Conservation (phyloP, 2,329 filamentous ascomycete genomes). For the Hypomyces perniciosus region DNA sequence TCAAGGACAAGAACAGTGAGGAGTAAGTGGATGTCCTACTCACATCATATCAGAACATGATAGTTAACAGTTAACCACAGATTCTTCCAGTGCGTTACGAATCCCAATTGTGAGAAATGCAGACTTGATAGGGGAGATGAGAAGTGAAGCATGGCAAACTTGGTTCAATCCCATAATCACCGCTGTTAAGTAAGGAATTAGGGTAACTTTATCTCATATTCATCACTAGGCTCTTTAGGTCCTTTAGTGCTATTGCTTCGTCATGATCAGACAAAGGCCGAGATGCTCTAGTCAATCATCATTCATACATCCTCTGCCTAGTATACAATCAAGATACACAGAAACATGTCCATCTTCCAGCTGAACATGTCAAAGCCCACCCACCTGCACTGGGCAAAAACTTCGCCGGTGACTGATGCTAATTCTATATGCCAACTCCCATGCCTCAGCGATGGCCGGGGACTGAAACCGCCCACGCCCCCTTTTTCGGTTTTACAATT, state of each 20-base stretch:
- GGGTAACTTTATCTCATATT: not conserved
- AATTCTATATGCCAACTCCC: slow-evolving; percentile 11
- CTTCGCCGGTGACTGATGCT: slow-evolving; percentile 7
- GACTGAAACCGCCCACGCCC: slow-evolving; percentile 1
- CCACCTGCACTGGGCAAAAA: slow-evolving; percentile 1
- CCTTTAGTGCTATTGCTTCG: too few species aligned
- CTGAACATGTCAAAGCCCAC: slow-evolving; percentile 1
- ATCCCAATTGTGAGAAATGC: too few species aligned
- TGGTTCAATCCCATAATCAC: too few species aligned
- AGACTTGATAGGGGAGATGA: too few species aligned
- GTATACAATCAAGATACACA: slow-evolving; percentile 12
- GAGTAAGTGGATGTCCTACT: not conserved
- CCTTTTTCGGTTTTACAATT: slow-evolving; percentile 10
- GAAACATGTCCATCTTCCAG: slow-evolving; percentile 2
- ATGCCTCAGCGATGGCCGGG: not conserved
- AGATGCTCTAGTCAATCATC: slow-evolving; percentile 9
- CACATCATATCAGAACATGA: not conserved
- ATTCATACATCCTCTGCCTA: slow-evolving; percentile 14
- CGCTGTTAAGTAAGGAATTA: too few species aligned
- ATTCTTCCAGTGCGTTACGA: too few species aligned
- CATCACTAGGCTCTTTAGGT: not conserved
- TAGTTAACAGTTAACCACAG: not conserved
- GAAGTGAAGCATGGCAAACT: too few species aligned
- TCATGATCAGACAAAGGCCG: not conserved
- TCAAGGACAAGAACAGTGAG: too few species aligned